Conservation (phyloP, 345 rosid species). For the Eucalyptus albens region DNA sequence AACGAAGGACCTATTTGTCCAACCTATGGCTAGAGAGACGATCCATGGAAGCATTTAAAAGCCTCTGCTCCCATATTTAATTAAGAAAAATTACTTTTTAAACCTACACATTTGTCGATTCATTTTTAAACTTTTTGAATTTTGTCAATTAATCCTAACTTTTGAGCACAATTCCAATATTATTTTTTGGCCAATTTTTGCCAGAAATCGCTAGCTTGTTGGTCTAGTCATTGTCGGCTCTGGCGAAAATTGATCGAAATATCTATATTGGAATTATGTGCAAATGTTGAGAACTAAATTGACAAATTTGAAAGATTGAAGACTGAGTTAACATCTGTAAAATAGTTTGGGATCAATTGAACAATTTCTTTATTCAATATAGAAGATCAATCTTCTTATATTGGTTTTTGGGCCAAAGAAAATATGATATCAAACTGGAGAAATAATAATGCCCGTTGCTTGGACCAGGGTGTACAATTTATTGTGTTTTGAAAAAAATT, state of each 20-base stretch:
- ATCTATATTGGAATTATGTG: too few species aligned
- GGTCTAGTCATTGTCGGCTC: too few species aligned
- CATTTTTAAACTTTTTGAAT: not conserved
- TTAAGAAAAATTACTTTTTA: not conserved
- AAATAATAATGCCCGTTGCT: not conserved
- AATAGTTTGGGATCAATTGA: not conserved
- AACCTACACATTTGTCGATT: not conserved
- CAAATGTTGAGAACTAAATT: not conserved
- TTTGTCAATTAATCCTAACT: not conserved
- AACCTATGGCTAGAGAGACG: not conserved
- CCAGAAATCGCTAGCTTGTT: too few species aligned
- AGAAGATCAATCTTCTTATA: not conserved
- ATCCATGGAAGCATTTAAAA: not conserved
- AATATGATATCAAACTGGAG: not conserved
- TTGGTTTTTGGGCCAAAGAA: not conserved
- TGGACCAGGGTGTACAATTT: not conserved
- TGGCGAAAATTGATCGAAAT: too few species aligned
- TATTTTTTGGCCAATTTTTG: not conserved
- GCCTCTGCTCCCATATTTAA: not conserved
- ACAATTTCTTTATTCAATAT: not conserved
- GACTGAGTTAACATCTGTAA: fast-evolving
- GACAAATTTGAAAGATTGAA: not conserved
- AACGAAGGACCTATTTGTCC: not conserved
- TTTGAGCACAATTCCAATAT: not conserved
- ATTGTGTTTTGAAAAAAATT: not conserved